Base-by-base conservation (phyloP, 1,139 yeast species). In the Debaryomyces psychrophilus region DNA sequence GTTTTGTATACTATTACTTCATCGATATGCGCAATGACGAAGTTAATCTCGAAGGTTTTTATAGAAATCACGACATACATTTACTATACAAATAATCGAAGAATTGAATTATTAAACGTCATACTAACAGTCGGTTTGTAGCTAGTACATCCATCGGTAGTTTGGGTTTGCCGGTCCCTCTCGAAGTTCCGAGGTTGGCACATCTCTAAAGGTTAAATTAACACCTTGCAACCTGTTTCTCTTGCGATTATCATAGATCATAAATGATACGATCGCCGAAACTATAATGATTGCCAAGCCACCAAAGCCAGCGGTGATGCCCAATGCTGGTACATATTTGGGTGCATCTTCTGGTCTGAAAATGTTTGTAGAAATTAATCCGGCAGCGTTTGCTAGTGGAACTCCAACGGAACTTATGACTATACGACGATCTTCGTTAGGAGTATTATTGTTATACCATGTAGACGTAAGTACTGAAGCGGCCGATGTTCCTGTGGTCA, bases 401-500 rank as follows among this genome's bases (percentile, higher is more conserved):
- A 65, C 61, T 17, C 68, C 69, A 8, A 65, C 66, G 4, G 69
- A 64, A 15, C 64, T 58, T 33, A 64, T 57, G 27, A 62, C 67
- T 4, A 60, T 63, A 50, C 69, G 56, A 40, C 68, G 50, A 44
- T 71, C 71, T 43, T 69, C 76, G 46, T 73, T 71, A 3, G 80
- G 79, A 4, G 76, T 74, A 52, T 77, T 77, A 59, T 77, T 77
- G 53, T 72, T 76, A 54, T 76, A 76, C 81, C 81, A 76, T 1
- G 80, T 71, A 1, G 79, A 73, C 1, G 77, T 70, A 45, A 76
- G 62, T 7, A 76, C 81, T 8, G 68, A 63, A 1, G 68, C 63
- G n/a, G 68, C 68, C 9, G 62, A 54, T 14, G 68, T 65, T 26
- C 69, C 69, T 26, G 66, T 61, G 8, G 67, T 62, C 69, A 65